Evolutionary conservation across 2,329 filamentous ascomycete species (phyloP).

Genomic region (Nannizzia gypsea): DNA sequence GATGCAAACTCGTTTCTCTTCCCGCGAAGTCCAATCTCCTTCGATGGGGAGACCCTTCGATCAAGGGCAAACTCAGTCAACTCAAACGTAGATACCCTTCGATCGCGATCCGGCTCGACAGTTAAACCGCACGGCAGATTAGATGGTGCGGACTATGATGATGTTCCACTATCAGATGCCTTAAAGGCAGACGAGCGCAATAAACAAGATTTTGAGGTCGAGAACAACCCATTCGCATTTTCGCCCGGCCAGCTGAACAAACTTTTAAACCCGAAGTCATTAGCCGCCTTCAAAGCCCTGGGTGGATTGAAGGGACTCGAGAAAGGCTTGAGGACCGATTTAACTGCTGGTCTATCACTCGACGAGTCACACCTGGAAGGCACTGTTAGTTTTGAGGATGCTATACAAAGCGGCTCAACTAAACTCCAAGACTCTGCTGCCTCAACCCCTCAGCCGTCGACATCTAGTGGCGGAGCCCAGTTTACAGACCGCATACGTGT

Average conservation of each 20-base stretch:
- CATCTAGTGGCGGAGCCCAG: conserved; percentile 18
- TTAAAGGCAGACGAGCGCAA: conserved; percentile 64
- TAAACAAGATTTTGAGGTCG: conserved; percentile 62
- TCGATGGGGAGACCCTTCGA: conserved; percentile 35
- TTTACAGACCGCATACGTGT: conserved; percentile 49
- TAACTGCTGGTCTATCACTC: conserved; percentile 59
- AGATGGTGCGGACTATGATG: conserved; percentile 24
- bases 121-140: conserved; percentile 12
- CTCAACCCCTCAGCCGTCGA: neutral
- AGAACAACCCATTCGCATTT: conserved; percentile 76
- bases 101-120: conserved; percentile 26
- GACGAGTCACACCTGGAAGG: conserved; percentile 61
- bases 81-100: conserved; percentile 25
- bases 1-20: conserved; percentile 14
- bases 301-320: conserved; percentile 70
- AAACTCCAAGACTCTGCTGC: conserved; percentile 13
- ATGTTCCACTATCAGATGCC: conserved; percentile 42
- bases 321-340: conserved; percentile 62
- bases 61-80: conserved; percentile 32
- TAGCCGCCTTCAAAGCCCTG: conserved; percentile 67
- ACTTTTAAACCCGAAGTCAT: conserved; percentile 77
- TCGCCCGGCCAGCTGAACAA: conserved; percentile 67
- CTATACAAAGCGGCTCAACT: conserved; percentile 28
- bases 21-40: conserved; percentile 13
- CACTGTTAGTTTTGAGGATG: conserved; percentile 60